A percentile compares a stretch with the other conserved stretches of the same genome.
phyloP scores from a whole-genome alignment of 495 filamentous ascomycete genomes.

The Elaphomyces granulatus region DNA sequence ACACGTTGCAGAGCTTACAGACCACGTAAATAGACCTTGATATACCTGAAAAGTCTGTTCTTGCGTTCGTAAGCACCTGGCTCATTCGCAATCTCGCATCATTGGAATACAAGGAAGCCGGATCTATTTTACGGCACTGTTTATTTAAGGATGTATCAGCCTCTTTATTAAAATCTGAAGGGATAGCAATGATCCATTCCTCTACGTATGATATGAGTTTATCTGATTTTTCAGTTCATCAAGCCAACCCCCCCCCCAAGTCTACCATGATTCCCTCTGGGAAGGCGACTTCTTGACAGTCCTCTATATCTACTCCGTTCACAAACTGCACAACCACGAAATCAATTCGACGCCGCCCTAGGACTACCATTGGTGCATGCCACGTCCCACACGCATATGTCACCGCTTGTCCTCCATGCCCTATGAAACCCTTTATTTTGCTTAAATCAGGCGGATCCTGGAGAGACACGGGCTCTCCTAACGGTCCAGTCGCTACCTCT shows the following conservation, averaged over 20 bases:
- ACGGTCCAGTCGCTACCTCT: constrained; percentile 22
- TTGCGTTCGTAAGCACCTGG: too few relatives aligned
- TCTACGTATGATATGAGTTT: constrained; percentile 10
- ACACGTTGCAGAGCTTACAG: too few relatives aligned
- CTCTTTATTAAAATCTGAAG: not conserved
- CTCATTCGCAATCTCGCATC: too few relatives aligned
- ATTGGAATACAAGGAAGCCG: too few relatives aligned
- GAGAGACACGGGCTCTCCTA: constrained; percentile 24
- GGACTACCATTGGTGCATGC: constrained; percentile 93
- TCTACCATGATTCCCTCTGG: constrained; percentile 24
- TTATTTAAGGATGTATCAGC: constrained; percentile 5
- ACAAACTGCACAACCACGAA: constrained; percentile 85
- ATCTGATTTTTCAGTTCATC: constrained; percentile 15
- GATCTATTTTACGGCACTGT: too few relatives aligned
- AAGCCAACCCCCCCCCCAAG: constrained; percentile 21
- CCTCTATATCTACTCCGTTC: constrained; percentile 72
- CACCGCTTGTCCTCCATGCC: constrained; percentile 66
- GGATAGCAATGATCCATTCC: not conserved
- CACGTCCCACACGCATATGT: constrained; percentile 87
- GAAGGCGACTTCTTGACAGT: constrained; percentile 73
- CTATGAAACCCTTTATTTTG: constrained; percentile 62
- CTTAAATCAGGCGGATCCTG: constrained; percentile 59
- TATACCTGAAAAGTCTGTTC: too few relatives aligned
- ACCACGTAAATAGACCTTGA: too few relatives aligned
- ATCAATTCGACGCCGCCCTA: constrained; percentile 52